phyloP scores from a whole-genome alignment of 495 filamentous ascomycete species.

The Tricharina praecox region DNA sequence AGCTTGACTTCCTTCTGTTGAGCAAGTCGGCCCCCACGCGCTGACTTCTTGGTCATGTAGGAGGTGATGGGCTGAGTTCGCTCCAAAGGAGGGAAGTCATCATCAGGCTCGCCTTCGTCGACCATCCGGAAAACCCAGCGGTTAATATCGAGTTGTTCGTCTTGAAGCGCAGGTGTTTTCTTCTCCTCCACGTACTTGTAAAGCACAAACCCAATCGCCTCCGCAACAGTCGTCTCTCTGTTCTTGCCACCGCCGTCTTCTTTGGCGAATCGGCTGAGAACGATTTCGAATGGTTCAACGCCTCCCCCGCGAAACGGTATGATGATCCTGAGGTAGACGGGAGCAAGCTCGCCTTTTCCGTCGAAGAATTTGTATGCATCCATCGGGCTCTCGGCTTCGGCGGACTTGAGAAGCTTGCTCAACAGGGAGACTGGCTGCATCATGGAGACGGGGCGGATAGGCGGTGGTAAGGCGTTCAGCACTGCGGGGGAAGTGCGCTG shows the following conservation, averaged over 20 bases:
- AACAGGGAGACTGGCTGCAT: conserved; percentile 43
- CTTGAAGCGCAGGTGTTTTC: conserved; percentile 49
- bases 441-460: conserved; percentile 67
- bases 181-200: conserved; percentile 78
- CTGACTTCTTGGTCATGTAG: conserved; percentile 72
- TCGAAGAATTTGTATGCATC: conserved; percentile 73
- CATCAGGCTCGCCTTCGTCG: conserved; percentile 87
- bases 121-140: conserved; percentile 89
- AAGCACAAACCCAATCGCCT: conserved; percentile 75
- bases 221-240: conserved; percentile 61
- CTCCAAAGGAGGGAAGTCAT: conserved; percentile 77
- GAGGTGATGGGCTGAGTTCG: conserved; percentile 62
- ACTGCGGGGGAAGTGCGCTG: conserved; percentile 39
- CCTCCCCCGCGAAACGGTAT: conserved; percentile 51
- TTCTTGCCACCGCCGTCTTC: conserved; percentile 38
- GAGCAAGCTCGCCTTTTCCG: conserved; percentile 67
- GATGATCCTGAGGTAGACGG: conserved; percentile 72
- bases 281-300: conserved; percentile 55
- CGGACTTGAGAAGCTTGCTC: conserved; percentile 51
- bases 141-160: conserved; percentile 65
- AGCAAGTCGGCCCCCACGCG: conserved; percentile 36
- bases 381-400: conserved; percentile 64
- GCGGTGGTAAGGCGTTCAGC: conserved; percentile 66
- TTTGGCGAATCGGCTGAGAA: conserved; percentile 59
- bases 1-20: conserved; percentile 54